These are phyloP conservation scores for Jaapia argillacea DNA, from an alignment of 768 basidiomycete species.

Conservation along the genomic window DNA sequence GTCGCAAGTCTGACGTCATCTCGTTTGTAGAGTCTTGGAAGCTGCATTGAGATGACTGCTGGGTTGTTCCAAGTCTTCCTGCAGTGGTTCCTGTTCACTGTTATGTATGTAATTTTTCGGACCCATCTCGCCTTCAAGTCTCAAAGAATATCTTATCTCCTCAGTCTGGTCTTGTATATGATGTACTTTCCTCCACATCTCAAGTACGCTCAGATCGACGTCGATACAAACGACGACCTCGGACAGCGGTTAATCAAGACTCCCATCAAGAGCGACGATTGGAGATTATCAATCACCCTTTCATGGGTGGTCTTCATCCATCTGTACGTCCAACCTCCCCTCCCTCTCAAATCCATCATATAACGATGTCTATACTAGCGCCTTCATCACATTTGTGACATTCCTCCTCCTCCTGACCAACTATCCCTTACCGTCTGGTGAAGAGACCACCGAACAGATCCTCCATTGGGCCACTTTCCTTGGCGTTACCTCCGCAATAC, in stretches of 20 bases:
- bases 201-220: slow-evolving; percentile 48
- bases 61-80: slow-evolving; percentile 75
- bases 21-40: slow-evolving; percentile 42
- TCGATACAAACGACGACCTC: slow-evolving; percentile 30
- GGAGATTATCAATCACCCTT: slow-evolving; percentile 70
- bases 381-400: slow-evolving; percentile 49
- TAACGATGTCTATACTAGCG: slow-evolving; percentile 22
- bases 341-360: neutral
- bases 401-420: slow-evolving; percentile 46
- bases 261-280: slow-evolving; percentile 49
- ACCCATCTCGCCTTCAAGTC: too few relatives aligned
- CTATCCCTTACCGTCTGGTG: slow-evolving; percentile 21
- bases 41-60: slow-evolving; percentile 70
- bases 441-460: slow-evolving; percentile 27
- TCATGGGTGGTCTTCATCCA: slow-evolving; percentile 64
- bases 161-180: slow-evolving; percentile 88
- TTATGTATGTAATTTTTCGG: slow-evolving; percentile 66
- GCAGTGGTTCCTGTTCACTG: slow-evolving; percentile 78
- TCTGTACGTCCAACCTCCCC: slow-evolving; percentile 41
- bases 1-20: slow-evolving; percentile 2
- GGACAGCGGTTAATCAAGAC: slow-evolving; percentile 35
- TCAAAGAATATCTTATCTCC: neutral
- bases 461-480: slow-evolving; percentile 77
- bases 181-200: slow-evolving; percentile 82
- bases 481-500: slow-evolving; percentile 68